Percentiles rank a stretch among this genome's conserved stretches.
phyloP scores from a whole-genome alignment of 176 grass and related monocot species.

The Oryza officinalis region DNA sequence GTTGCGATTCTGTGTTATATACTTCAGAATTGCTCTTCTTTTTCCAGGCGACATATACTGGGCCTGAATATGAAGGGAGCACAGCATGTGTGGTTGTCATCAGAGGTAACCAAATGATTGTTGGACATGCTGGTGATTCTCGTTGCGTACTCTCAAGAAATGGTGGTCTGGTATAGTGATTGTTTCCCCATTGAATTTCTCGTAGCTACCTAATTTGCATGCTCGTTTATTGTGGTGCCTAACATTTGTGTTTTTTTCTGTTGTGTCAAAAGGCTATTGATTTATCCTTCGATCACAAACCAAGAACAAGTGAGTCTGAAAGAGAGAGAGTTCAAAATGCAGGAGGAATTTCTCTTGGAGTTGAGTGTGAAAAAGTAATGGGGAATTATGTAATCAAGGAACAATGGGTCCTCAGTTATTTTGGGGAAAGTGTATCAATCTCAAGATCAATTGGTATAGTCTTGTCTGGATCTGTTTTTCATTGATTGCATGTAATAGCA shows the following conservation, averaged over 20 bases:
- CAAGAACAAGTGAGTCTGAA: background rate
- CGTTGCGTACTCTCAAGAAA: constrained; percentile 34
- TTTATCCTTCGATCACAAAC: constrained; percentile 30
- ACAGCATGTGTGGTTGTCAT: constrained; percentile 29
- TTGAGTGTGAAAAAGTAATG: fast-evolving
- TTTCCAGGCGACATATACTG: background rate
- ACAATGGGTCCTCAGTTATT: background rate
- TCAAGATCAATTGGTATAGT: constrained; percentile 6
- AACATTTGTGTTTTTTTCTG: constrained; percentile 17
- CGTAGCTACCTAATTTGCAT: background rate
- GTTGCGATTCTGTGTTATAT: background rate
- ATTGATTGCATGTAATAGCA: background rate
- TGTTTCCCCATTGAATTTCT: constrained; percentile 1
- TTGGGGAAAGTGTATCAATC: background rate
- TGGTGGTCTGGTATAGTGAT: constrained; percentile 21
- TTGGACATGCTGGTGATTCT: constrained; percentile 43
- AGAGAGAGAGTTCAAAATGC: constrained; percentile 19
- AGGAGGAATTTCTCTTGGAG: background rate
- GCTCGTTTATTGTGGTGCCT: background rate
- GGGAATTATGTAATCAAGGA: no score
- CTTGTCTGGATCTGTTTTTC: background rate
- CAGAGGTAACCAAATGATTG: constrained; percentile 19
- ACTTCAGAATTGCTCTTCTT: background rate
- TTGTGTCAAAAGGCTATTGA: constrained; percentile 26
- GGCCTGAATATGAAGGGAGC: background rate